Evolutionary conservation across 1,284 basidiomycete species (phyloP).

Genomic region (Amylostereum chailletii): DNA sequence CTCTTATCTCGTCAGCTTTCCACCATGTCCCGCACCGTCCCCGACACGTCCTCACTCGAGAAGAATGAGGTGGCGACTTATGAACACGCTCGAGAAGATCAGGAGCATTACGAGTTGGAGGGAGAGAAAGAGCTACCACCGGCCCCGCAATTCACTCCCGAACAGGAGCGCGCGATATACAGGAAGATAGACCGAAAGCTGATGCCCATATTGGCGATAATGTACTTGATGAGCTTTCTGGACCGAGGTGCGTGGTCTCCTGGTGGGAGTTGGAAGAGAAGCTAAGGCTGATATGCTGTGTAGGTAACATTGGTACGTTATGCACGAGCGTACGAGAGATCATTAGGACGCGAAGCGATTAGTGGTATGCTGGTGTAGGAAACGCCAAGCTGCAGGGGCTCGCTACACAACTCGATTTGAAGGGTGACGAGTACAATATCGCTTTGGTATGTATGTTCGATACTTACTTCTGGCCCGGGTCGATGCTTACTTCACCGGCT

Average conservation of each 20-base stretch:
- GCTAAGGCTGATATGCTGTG: neutral
- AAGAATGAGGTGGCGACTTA: too few species aligned
- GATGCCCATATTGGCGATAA: conserved; percentile 55
- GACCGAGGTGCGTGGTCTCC: conserved; percentile 40
- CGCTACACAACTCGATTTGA: conserved; percentile 40
- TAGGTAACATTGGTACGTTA: conserved; percentile 49
- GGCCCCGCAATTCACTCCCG: conserved; percentile 36
- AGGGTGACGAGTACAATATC: conserved; percentile 55
- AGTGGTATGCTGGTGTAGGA: conserved; percentile 25
- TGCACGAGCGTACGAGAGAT: neutral
- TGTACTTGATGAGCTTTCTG: conserved; percentile 60
- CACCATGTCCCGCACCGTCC: too few species aligned
- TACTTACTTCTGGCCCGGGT: neutral
- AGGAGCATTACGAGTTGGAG: conserved; percentile 5
- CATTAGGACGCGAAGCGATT: neutral
- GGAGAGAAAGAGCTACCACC: conserved; percentile 28
- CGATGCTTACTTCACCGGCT: neutral
- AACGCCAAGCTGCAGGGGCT: conserved; percentile 62
- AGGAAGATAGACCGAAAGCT: conserved; percentile 55
- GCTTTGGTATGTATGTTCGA: conserved; percentile 37
- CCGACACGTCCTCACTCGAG: too few species aligned
- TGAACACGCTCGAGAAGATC: neutral
- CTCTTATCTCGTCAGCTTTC: too few species aligned
- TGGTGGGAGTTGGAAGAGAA: too few species aligned
- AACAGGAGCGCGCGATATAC: conserved; percentile 50